Conservation (phyloP, 2,329 filamentous ascomycete genomes). For the Beauveria pseudobassiana region DNA sequence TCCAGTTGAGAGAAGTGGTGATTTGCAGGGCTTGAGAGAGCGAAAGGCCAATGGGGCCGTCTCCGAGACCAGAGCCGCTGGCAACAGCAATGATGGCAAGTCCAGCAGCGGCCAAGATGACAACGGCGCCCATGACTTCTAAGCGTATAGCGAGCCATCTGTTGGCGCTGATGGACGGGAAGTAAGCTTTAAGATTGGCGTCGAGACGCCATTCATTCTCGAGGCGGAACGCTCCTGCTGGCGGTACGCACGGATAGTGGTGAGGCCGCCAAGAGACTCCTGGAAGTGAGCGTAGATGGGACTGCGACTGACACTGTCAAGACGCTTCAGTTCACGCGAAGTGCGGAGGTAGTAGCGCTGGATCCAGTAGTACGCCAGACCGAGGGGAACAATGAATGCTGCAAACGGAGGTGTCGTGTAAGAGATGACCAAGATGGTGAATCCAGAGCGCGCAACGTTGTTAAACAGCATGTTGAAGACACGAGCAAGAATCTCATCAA, state of each 20-base stretch:
- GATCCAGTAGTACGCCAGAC: slow-evolving; percentile 79
- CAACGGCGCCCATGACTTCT: slow-evolving; percentile 89
- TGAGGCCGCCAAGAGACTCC: slow-evolving; percentile 87
- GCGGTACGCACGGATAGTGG: slow-evolving; percentile 89
- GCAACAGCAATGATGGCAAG: slow-evolving; percentile 77
- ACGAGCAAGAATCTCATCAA: slow-evolving; percentile 89
- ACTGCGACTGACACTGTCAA: slow-evolving; percentile 91
- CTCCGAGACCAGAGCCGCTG: slow-evolving; percentile 52
- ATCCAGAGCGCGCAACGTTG: slow-evolving; percentile 65
- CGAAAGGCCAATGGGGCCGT: slow-evolving; percentile 78
- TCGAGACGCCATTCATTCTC: slow-evolving; percentile 99
- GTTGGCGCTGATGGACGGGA: slow-evolving; percentile 89
- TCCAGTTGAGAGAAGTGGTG: slow-evolving; percentile 96
- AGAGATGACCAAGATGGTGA: slow-evolving; percentile 83
- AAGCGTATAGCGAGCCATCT: slow-evolving; percentile 92
- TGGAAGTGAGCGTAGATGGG: slow-evolving; percentile 99
- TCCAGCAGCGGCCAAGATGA: slow-evolving; percentile 80
- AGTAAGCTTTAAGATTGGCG: slow-evolving; percentile 88
- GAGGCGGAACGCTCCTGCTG: slow-evolving; percentile 74
- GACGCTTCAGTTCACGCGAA: slow-evolving; percentile 88
- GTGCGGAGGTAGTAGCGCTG: slow-evolving; percentile 96
- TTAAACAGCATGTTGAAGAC: slow-evolving; percentile 96
- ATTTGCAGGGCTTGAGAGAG: slow-evolving; percentile 98
- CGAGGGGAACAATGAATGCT: slow-evolving; percentile 72
- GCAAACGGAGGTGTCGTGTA: slow-evolving; percentile 74